Base-by-base conservation (phyloP, 2,329 filamentous ascomycete genomes). In the Xylariales sp. region DNA sequence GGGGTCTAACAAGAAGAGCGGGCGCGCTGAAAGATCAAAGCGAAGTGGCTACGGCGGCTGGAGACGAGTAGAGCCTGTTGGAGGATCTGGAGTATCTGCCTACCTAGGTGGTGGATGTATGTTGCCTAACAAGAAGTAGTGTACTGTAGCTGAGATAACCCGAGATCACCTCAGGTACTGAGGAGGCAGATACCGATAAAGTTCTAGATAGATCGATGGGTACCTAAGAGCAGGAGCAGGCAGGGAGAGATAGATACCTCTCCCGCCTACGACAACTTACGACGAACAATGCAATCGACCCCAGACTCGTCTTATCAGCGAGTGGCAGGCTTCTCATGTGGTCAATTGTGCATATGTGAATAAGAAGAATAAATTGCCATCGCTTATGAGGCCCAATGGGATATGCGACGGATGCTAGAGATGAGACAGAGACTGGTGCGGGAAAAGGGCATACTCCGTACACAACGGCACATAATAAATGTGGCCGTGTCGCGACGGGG, bases 331-430 rank as follows among this genome's bases (percentile, higher is more conserved):
- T 36, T 14, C 23, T 30, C 53, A 32, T 50, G 23, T 18, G 9
- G 49, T 55, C 54, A 67, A 64, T 61, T 68, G 56, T 64, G 62
- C 53, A 58, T 30, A 39, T 58, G 9, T 36, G 53, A 30, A 45
- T 59, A 41, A n/a, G 39, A n/a, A n/a, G 23, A 50, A 64, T 62
- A 18, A 28, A 46, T 30, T 41, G 36, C 36, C 41, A n/a, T 54
- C 43, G 14, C 45, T 49, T 46, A 55, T 34, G 28, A 8, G 28
- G n/a, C n/a, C 61, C 68, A 64, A 62, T 64, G 53, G 45, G 55
- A 39, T 36, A 28, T 32, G 52, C 60, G n/a, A 39, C 28, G 46
- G 30, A 59, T 9, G 43, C 8, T 49, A 52, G 59, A 50, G 58
- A 54, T n/a, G n/a, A 50, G 39, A 41, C n/a, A 14, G 23, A 53